phyloP scores from a whole-genome alignment of 495 filamentous ascomycete species.

The Lasiosphaeria miniovina region DNA sequence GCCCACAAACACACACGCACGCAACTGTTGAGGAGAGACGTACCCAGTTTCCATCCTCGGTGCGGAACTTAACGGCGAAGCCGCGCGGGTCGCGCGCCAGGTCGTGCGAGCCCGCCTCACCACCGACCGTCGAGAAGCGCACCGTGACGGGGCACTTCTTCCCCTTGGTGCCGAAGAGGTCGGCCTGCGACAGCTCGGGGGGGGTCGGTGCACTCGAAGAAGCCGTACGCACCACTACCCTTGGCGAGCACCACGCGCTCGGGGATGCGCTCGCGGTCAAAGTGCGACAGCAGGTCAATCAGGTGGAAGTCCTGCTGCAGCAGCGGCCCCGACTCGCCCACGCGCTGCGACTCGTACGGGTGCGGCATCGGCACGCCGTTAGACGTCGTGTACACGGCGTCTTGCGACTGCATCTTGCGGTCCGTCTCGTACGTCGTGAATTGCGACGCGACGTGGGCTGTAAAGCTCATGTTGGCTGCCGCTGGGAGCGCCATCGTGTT shows the following conservation, averaged over 20 bases:
- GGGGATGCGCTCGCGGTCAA: conserved; percentile 55
- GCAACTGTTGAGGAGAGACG: no score
- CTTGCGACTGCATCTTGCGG: conserved; percentile 22
- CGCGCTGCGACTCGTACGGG: not conserved
- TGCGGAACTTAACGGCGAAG: conserved; percentile 76
- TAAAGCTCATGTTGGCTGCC: conserved; percentile 12
- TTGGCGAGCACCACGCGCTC: conserved; percentile 62
- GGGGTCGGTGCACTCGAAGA: conserved; percentile 59
- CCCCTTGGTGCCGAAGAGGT: conserved; percentile 58
- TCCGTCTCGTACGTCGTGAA: conserved; percentile 29
- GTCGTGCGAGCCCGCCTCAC: conserved; percentile 66
- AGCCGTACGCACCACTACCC: conserved; percentile 58
- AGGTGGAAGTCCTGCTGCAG: conserved; percentile 34
- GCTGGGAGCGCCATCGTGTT: not conserved
- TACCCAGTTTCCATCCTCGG: conserved; percentile 68
- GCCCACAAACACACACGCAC: no score
- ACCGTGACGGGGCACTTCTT: conserved; percentile 64
- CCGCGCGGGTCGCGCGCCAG: conserved; percentile 66
- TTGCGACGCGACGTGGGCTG: conserved; percentile 24
- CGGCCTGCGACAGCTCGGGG: conserved; percentile 25
- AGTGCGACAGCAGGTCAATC: conserved; percentile 61
- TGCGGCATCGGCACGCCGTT: conserved; percentile 11
- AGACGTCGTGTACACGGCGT: conserved; percentile 17
- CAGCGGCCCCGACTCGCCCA: conserved; percentile 8
- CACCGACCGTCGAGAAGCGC: conserved; percentile 72